Conservation (phyloP, 768 basidiomycete genomes). For the Boletellus sp. region DNA sequence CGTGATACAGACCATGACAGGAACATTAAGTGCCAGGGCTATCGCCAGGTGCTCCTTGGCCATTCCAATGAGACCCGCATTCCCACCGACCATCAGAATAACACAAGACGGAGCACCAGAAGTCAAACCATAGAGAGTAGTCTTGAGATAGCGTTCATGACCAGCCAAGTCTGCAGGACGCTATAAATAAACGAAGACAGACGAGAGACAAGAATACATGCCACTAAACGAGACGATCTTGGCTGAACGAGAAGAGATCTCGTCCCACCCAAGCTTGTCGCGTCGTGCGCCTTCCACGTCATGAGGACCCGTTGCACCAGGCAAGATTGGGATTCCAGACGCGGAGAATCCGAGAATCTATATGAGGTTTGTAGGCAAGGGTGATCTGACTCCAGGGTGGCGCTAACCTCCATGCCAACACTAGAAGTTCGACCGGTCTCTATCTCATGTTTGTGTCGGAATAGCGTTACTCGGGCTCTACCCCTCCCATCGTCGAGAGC, state of each 20-base stretch:
- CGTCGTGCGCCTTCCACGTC: conserved; percentile 66
- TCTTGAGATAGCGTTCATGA: conserved; percentile 90
- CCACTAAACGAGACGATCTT: conserved; percentile 96
- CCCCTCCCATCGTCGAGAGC: conserved; percentile 79
- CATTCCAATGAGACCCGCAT: conserved; percentile 90
- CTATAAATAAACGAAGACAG: neutral
- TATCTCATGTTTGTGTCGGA: conserved; percentile 96
- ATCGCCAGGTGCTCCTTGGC: conserved; percentile 97
- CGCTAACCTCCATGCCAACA: conserved; percentile 92
- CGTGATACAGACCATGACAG: conserved; percentile 90
- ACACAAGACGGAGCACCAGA: conserved; percentile 92
- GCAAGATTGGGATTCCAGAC: conserved; percentile 74
- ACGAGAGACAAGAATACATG: conserved; percentile 23
- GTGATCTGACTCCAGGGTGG: neutral
- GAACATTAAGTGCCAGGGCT: conserved; percentile 87
- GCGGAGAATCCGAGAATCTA: conserved; percentile 88
- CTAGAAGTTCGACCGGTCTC: conserved; percentile 94
- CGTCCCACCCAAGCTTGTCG: conserved; percentile 94
- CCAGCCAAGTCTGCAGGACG: conserved; percentile 79
- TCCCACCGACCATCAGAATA: conserved; percentile 91
- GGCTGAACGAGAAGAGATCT: conserved; percentile 82
- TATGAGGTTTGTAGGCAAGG: neutral
- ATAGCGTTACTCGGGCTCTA: conserved; percentile 80
- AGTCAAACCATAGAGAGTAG: conserved; percentile 91
- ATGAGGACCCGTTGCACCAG: conserved; percentile 50